Conservation (phyloP, 2,329 filamentous ascomycete species). For the Aspergillus viridinutans region DNA sequence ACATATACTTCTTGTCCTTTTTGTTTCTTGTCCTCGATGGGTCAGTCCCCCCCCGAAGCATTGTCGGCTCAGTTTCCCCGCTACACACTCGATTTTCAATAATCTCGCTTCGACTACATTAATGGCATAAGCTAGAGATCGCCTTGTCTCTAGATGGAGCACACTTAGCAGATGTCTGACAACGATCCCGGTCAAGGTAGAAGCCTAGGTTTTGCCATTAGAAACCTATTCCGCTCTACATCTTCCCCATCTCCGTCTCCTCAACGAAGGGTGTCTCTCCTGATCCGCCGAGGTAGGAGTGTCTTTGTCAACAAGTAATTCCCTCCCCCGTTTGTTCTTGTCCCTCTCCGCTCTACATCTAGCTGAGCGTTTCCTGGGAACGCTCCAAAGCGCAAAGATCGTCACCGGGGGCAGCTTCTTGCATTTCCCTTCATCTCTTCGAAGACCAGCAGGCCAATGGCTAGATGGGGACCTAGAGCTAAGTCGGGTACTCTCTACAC, state of each 20-base stretch:
- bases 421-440: neutral
- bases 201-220: conserved; percentile 28
- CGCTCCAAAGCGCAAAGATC: neutral
- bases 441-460: neutral
- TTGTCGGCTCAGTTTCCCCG: conserved; percentile 3
- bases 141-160: conserved; percentile 24
- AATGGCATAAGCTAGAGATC: conserved; percentile 19
- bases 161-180: conserved; percentile 32
- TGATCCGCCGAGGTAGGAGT: conserved; percentile 34
- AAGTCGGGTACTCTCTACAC: conserved; percentile 13
- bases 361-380: neutral
- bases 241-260: conserved; percentile 24
- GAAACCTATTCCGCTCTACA: conserved; percentile 31
- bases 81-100: conserved; percentile 2
- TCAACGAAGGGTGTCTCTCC: conserved; percentile 27
- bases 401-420: neutral
- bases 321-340: conserved; percentile 7
- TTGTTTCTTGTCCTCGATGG: conserved; percentile 22
- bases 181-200: conserved; percentile 30
- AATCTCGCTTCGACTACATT: conserved; percentile 5
- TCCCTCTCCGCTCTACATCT: neutral
- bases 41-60: conserved; percentile 10
- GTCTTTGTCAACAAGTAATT: conserved; percentile 33
- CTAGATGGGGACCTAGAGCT: conserved; percentile 3
- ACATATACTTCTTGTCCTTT: conserved; percentile 16